Base-by-base conservation (phyloP, 2,329 filamentous ascomycete species). In the Colletotrichum liriopes region DNA sequence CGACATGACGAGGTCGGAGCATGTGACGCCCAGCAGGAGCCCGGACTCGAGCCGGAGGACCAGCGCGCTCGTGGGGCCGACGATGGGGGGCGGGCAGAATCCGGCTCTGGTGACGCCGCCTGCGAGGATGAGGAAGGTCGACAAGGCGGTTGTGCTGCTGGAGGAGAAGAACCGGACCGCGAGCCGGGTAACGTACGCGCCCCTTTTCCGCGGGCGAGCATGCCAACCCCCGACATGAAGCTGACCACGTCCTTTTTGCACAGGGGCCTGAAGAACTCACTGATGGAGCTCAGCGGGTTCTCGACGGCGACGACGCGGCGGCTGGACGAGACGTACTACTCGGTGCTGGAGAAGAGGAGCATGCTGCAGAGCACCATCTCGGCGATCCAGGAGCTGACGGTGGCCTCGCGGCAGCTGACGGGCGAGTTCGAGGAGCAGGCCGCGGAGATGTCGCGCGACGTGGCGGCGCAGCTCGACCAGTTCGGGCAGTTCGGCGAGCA, bases 301-400 rank as follows among this genome's bases (percentile, higher is more conserved):
- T 92, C 92, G 29, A 86, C 90, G 67, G 82, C 86, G 29, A 90
- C 91, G 32, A 93, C 91, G 20, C 86, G 88, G 72, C 88, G 88
- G 43, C 88, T 96, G 52, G 93, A 95, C 79, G 89, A 93, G 71
- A 92, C 92, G 3, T 95, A 95, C 82, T 93, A 93, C 74, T 89
- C 90, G 0, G 88, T 95, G 12, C 85, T 94, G 39, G 91, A 94
- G 78, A 93, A 92, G 77, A 86, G 93, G 60, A 87, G 87, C 61
- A 81, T 86, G 1, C 84, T 95, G 47, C 91, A 92, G 65, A 87
- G 85, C 75, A 94, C 91, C 0, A 88, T 95, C 49, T 80, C 85
- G 7, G 88, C 87, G 2, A 84, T 96, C 37, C 91, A 91, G 77
- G 90, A 93, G 75, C 86, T 96, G n/a, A 90, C 92, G 0, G 84